phyloP scores from a whole-genome alignment of 2,329 filamentous ascomycete species.

The Botrytis paeoniae region DNA sequence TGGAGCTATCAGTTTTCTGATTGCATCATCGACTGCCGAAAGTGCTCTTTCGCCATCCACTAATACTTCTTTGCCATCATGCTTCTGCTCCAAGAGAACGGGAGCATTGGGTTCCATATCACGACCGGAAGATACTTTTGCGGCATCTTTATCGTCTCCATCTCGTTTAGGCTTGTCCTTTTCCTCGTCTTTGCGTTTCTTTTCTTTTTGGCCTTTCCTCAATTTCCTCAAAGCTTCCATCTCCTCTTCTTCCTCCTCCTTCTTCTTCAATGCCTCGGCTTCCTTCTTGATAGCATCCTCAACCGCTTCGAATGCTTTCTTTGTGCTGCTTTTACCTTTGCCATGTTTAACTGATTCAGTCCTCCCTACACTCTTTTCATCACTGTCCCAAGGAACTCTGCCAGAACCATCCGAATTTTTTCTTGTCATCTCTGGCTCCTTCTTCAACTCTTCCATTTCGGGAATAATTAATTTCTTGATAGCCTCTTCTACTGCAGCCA shows the following conservation, averaged over 20 bases:
- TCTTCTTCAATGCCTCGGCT: constrained; percentile 18
- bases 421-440: constrained; percentile 13
- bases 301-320: constrained; percentile 19
- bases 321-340: constrained; percentile 19
- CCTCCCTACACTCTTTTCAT: constrained; percentile 17
- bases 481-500: constrained; percentile 18
- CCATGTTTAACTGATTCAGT: constrained; percentile 14
- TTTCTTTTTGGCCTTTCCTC: constrained; percentile 16
- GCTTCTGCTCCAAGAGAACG: not conserved
- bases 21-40: constrained; percentile 16
- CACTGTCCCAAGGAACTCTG: constrained; percentile 18
- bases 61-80: constrained; percentile 5
- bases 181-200: constrained; percentile 19
- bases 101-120: not conserved
- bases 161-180: constrained; percentile 16
- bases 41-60: constrained; percentile 10
- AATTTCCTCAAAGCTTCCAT: constrained; percentile 17
- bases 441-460: constrained; percentile 20
- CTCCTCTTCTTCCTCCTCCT: constrained; percentile 18
- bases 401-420: constrained; percentile 14
- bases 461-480: constrained; percentile 17
- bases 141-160: constrained; percentile 14
- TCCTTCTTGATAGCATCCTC: constrained; percentile 20
- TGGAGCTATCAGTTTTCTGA: constrained; percentile 14
- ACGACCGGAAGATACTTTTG: constrained; percentile 4